Evolutionary conservation across 83 land plant species (phyloP).

Genomic region (Thuja plicata): DNA sequence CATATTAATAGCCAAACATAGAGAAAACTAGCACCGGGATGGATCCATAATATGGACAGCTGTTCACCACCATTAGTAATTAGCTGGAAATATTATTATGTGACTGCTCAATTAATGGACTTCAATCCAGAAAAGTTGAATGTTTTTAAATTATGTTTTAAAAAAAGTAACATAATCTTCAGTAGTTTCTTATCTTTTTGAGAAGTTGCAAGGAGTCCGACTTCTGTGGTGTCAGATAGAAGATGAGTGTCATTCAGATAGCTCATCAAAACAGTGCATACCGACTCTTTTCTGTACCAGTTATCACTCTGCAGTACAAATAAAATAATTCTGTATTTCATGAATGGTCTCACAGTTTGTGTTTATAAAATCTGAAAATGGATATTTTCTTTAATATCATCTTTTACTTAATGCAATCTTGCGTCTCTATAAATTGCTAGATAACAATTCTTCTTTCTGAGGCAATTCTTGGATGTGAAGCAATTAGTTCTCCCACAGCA

Average conservation of each 20-base stretch:
- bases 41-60: background rate
- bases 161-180: background rate
- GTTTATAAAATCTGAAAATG: background rate
- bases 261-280: background rate
- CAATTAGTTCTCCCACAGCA: background rate
- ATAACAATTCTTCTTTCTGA: background rate
- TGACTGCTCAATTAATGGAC: background rate
- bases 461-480: background rate
- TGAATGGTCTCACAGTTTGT: background rate
- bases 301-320: background rate
- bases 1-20: background rate
- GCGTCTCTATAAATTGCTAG: background rate
- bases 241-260: background rate
- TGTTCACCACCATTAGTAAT: background rate
- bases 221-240: background rate
- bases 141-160: background rate
- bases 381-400: background rate
- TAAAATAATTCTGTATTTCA: background rate
- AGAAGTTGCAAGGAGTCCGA: background rate
- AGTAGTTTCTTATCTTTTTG: background rate
- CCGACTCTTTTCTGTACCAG: background rate
- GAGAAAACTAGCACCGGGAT: background rate
- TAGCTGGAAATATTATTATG: background rate
- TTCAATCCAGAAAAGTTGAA: background rate
- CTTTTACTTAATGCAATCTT: background rate